phyloP scores from a whole-genome alignment of 2,329 filamentous ascomycete genomes.

The Davidsoniella virescens region DNA sequence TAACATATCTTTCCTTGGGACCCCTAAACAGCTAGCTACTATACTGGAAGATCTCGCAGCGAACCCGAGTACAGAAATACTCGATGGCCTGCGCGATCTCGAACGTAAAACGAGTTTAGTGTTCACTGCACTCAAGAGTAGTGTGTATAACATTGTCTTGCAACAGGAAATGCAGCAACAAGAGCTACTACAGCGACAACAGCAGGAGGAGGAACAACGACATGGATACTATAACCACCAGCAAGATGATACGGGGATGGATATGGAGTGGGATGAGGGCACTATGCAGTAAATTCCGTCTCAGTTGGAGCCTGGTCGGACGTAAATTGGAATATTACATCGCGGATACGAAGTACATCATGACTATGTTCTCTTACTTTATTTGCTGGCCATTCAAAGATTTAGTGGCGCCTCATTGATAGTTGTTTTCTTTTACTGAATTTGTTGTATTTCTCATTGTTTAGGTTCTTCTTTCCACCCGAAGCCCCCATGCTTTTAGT shows the following conservation, averaged over 20 bases:
- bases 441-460: too few species aligned
- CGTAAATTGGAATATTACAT: too few species aligned
- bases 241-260: slow-evolving; percentile 2
- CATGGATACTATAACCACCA: neutral
- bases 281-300: slow-evolving; percentile 4
- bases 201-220: slow-evolving; percentile 16
- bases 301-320: too few species aligned
- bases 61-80: slow-evolving; percentile 61
- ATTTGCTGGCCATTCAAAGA: neutral
- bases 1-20: neutral
- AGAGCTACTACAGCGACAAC: slow-evolving; percentile 15
- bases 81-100: slow-evolving; percentile 71
- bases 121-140: slow-evolving; percentile 91
- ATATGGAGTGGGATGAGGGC: slow-evolving; percentile 12
- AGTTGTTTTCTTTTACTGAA: too few species aligned
- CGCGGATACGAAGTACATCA: too few species aligned
- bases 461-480: too few species aligned
- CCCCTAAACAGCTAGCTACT: slow-evolving; percentile 34
- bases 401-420: too few species aligned
- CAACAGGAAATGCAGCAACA: slow-evolving; percentile 64
- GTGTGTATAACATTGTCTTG: slow-evolving; percentile 94
- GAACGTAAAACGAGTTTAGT: slow-evolving; percentile 91
- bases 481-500: too few species aligned
- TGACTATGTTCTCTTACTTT: neutral
- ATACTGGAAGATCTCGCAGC: slow-evolving; percentile 48